A percentile compares a stretch with the other conserved stretches of the same genome.
Evolutionary conservation across 1,284 basidiomycete species (phyloP).

Genomic region (Testicularia cyperi): DNA sequence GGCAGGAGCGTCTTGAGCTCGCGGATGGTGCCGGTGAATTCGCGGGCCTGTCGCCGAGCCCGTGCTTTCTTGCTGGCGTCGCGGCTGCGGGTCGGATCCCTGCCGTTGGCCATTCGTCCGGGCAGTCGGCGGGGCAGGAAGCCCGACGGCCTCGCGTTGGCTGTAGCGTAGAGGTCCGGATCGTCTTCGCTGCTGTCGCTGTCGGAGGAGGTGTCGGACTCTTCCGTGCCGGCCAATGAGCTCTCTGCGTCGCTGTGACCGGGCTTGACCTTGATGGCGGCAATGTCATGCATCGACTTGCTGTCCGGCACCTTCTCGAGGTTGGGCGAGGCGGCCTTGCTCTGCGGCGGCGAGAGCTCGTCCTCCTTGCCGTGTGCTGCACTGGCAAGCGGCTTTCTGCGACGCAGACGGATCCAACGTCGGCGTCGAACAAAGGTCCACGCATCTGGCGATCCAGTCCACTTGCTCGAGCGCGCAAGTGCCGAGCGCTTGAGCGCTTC

Average conservation of each 20-base stretch:
- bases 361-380: background rate
- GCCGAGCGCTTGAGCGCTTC: conserved; percentile 54
- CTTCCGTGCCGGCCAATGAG: conserved; percentile 16
- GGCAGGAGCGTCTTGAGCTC: conserved; percentile 50
- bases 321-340: conserved; percentile 6
- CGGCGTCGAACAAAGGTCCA: conserved; percentile 55
- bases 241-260: conserved; percentile 24
- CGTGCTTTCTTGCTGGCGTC: conserved; percentile 4
- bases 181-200: conserved; percentile 30
- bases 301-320: conserved; percentile 1
- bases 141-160: conserved; percentile 17
- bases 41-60: conserved; percentile 25
- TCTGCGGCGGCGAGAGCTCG: conserved; percentile 1
- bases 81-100: conserved; percentile 15
- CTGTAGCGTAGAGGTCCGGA: conserved; percentile 16
- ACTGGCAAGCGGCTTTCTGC: conserved; percentile 18
- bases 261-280: conserved; percentile 5
- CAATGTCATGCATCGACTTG: background rate
- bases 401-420: conserved; percentile 55
- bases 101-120: conserved; percentile 28
- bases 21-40: conserved; percentile 47
- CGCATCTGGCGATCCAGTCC: conserved; percentile 44
- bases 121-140: conserved; percentile 40
- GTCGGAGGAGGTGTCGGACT: conserved; percentile 25
- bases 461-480: conserved; percentile 41